Base-by-base conservation (phyloP, 2,329 filamentous ascomycete species). In the Samsoniella hepiali region DNA sequence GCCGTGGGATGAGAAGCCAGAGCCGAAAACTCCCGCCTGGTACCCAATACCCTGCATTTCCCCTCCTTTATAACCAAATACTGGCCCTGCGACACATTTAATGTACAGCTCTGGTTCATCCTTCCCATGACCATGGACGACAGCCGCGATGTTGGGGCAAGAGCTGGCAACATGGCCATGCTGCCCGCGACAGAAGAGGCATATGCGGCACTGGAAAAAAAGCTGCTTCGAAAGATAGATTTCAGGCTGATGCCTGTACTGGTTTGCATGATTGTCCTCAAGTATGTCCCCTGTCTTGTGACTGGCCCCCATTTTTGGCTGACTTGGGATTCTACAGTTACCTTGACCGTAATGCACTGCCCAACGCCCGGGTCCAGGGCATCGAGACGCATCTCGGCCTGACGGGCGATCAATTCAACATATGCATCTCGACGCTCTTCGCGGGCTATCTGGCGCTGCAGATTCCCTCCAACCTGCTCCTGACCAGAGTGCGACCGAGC, bases 401-500 rank as follows among this genome's bases (percentile, higher is more conserved):
- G 79, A 74, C 69, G 3, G 82, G 82, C 10, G 84, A 81, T 1
- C 81, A 87, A 58, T 87, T 84, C 69, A 85, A 86, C 66, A 72
- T 84, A 3, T 78, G 88, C 0, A 79, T 89, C 0, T 85, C 84
- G 0, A 73, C 85, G 57, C 89, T 89, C 72, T 86, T 85, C 65
- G 82, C 86, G 1, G 81, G 84, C 3, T 88, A 88, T 67, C 74
- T 88, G 0, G 72, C 86, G 13, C 86, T 87, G 80, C 84, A 88
- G 69, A 73, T 88, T 0, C 86, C 85, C 0, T 86, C 84, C 0
- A 88, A 88, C 65, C 75, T 88, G 63, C 68, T 85, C 0, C 73
- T 88, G 2, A 86, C 84, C 0, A 75, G 81, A 3, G 73, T 85
- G 36, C 76, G 79, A 10, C 84, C 84, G 1, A 82, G 81, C 2